Evolutionary conservation across 257 asterid genomes (phyloP), one percentile per base, ranked within the genome.

Genomic region (Nicotiana tabacum): DNA sequence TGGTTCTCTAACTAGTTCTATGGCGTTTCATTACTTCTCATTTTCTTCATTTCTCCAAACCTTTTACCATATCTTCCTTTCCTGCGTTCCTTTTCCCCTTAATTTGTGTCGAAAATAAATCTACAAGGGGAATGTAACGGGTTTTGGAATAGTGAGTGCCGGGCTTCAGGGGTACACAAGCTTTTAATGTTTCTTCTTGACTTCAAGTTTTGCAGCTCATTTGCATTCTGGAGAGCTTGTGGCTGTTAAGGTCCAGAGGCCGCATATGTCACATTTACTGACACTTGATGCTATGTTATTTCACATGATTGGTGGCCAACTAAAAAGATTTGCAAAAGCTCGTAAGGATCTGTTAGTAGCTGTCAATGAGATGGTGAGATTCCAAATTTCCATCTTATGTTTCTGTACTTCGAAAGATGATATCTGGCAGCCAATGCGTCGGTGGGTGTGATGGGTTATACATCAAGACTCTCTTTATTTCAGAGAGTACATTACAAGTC

Each of bases 171-270:
- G 80, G 46, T 76, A 15, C 43, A 27, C 80, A 27, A 76, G 80
- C 46, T 27, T 76, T 76, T 51, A 74, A 56, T 81, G 43, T 70
- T 84, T 82, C 83, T 89, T 89, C 81, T 83, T 87, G 78, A 85
- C 88, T 88, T 90, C 92, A 93, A 92, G 95, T 90, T 90, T 90
- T 91, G 95, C 98, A 96, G 99, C 98, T 90, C 97, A 96, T 89
- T 90, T 94, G 96, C 97, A 91, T 87, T 89, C 99, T 81, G 98
- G 99, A 87, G 99, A 96, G 93, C 95, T 92, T 61, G 99, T 96
- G 87, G 99, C 99, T 68, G 99, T 96, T 85, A 96, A 96, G 87
- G 99, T 96, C 66, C 99, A 96, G 92, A 91, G 99, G 93, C 99
- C 99, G 30, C 97, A 97, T 77, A 94, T 96, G 99, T 91, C 94